Evolutionary conservation across 805 yeast species (phyloP).

Genomic region (Yamadazyma akitaensis): DNA sequence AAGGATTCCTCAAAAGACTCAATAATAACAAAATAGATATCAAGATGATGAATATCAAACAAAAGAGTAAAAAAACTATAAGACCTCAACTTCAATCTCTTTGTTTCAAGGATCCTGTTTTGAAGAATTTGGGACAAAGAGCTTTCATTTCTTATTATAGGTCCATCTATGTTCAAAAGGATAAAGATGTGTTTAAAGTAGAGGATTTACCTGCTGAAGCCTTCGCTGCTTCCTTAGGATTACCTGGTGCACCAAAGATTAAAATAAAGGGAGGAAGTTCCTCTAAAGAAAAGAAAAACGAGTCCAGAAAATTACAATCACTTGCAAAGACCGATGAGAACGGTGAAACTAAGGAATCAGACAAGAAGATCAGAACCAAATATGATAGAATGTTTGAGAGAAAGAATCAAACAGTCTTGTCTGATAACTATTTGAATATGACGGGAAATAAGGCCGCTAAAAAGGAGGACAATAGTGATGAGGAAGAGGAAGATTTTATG

Average conservation of each 20-base stretch:
- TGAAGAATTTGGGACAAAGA: slow-evolving; percentile 92
- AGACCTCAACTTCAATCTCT: slow-evolving; percentile 82
- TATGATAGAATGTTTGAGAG: slow-evolving; percentile 96
- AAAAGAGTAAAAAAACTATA: slow-evolving; percentile 68
- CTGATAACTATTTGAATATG: slow-evolving; percentile 81
- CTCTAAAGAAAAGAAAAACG: slow-evolving; percentile 73
- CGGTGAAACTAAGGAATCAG: slow-evolving; percentile 50
- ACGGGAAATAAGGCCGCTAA: slow-evolving; percentile 40
- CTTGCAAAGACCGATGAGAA: slow-evolving; percentile 51
- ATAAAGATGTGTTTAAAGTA: slow-evolving; percentile 79
- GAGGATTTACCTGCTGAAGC: slow-evolving; percentile 76
- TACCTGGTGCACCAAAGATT: slow-evolving; percentile 95
- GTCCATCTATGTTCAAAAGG: slow-evolving; percentile 81
- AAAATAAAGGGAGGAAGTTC: slow-evolving; percentile 58
- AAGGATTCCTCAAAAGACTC: slow-evolving; percentile 65
- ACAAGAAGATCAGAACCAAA: slow-evolving; percentile 67
- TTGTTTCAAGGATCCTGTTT: slow-evolving; percentile 86
- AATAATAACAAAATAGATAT: slow-evolving; percentile 63
- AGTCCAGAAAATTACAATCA: slow-evolving; percentile 64
- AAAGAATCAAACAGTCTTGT: slow-evolving; percentile 84
- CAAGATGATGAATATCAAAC: slow-evolving; percentile 69
- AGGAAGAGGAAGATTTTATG: slow-evolving; percentile 68
- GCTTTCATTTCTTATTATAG: slow-evolving; percentile 90
- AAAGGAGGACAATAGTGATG: slow-evolving; percentile 27
- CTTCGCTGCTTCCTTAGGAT: slow-evolving; percentile 83